Evolutionary conservation across 805 yeast species (phyloP), one percentile per base, ranked within the genome.

Genomic region (Sugiyamaella marilandica): DNA sequence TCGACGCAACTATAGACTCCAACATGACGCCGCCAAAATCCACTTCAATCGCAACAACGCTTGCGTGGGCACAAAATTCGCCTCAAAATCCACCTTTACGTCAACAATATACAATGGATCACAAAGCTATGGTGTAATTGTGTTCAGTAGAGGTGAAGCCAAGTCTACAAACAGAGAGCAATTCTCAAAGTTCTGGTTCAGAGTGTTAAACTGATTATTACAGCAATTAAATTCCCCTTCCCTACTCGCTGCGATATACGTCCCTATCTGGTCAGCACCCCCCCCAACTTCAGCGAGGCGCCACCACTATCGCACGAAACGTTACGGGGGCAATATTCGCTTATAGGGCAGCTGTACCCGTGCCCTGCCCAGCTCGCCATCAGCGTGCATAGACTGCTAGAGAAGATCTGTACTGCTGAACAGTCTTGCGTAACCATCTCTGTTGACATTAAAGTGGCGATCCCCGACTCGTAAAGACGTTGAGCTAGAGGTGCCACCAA

Each of bases 1-100:
- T 62, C 41, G 76, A 68, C 10, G 78, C 76, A 16, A 70, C 75
- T 34, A 74, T 56, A n/a, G 74, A 64, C 58, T 73, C 77, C 60
- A 73, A 59, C 77, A 73, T 73, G 26, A 10, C 51, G 31, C 18
- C 18, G 18, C 39, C 14, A 34, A 34, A n/a, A 34, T 34, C 18
- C 39, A n/a, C 14, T 34, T 34, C 10, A 44, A 19, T 18, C 16
- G 24, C 47, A 5, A 44, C 47, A 44, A 44, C 29, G 29, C 29
- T 24, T 24, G 29, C 29, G 29, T 24, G 29, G 29, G 29, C 29
- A 5, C 29, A 24, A 24, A 24, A 24, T 7, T 24, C 7, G 29
- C 7, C 29, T 24, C 29, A 24, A 24, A n/a, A 24, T 24, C 29
- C 29, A 24, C 29, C 29, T 3, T 24, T 7, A 24, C 29, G 3